These are phyloP conservation scores for Dissophora globulifera DNA, from an alignment of 192 early-diverging fungal genomes.

Conservation along the genomic window DNA sequence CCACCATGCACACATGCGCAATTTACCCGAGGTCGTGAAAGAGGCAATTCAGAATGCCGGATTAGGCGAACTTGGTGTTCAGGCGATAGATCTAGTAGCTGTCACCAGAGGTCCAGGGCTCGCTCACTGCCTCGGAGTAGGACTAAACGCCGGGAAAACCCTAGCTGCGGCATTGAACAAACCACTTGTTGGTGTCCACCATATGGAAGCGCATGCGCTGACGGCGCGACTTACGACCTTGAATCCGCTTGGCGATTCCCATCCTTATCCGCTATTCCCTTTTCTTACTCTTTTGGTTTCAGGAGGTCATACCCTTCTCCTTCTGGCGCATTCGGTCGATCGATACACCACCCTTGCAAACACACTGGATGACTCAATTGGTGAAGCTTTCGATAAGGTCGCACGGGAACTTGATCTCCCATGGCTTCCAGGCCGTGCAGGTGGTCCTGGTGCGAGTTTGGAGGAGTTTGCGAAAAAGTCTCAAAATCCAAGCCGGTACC, in stretches of 20 bases:
- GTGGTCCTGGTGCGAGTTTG: slow-evolving; percentile 77
- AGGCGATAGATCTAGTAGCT: slow-evolving; percentile 75
- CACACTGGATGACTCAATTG: slow-evolving; percentile 79
- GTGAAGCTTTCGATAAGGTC: slow-evolving; percentile 84
- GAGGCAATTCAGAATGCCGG: slow-evolving; percentile 67
- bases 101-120: slow-evolving; percentile 83
- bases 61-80: slow-evolving; percentile 49
- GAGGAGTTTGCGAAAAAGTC: slow-evolving; percentile 68
- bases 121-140: slow-evolving; percentile 72
- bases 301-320: slow-evolving; percentile 79
- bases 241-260: no score
- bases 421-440: slow-evolving; percentile 72
- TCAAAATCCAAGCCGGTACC: slow-evolving; percentile 54
- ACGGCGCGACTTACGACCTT: slow-evolving; percentile 72
- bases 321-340: slow-evolving; percentile 67
- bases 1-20: slow-evolving; percentile 68
- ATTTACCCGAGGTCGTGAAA: slow-evolving; percentile 70
- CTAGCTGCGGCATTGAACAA: slow-evolving; percentile 72
- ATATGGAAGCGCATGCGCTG: slow-evolving; percentile 87
- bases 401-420: slow-evolving; percentile 71
- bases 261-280: slow-evolving; percentile 66
- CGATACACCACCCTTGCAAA: slow-evolving; percentile 71
- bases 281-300: slow-evolving; percentile 78
- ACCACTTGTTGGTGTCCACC: slow-evolving; percentile 83
- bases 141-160: slow-evolving; percentile 77